These are phyloP conservation scores for Butyriboletus loyo DNA, from an alignment of 768 basidiomycete species.

Conservation along the genomic window DNA sequence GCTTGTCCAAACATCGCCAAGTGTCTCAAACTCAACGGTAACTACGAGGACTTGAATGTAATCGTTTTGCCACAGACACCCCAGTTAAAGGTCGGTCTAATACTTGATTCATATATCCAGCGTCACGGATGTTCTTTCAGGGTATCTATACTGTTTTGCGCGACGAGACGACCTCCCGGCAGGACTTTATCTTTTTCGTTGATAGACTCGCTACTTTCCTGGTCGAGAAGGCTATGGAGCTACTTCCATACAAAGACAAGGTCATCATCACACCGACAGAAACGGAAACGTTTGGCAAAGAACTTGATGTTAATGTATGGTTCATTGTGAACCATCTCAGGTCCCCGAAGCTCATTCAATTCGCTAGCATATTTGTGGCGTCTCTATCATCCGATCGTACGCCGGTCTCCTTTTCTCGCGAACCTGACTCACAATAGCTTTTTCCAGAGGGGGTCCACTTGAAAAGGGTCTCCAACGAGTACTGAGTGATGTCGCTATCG, in stretches of 20 bases:
- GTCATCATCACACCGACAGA: conserved; percentile 67
- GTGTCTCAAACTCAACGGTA: conserved; percentile 35
- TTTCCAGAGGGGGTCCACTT: conserved; percentile 76
- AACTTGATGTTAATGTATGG: conserved; percentile 57
- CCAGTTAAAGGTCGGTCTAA: conserved; percentile 65
- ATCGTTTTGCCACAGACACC: conserved; percentile 72
- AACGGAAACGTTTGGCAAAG: conserved; percentile 54
- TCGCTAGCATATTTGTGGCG: conserved; percentile 73
- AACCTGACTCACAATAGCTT: conserved; percentile 2
- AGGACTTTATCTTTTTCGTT: conserved; percentile 91
- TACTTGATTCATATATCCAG: not conserved
- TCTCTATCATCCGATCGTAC: conserved; percentile 85
- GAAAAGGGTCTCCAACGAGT: conserved; percentile 90
- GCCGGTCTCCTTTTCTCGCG: conserved; percentile 27
- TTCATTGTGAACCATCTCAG: not conserved
- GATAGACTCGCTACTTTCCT: conserved; percentile 84
- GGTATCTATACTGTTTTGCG: conserved; percentile 89
- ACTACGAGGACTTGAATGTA: conserved; percentile 49
- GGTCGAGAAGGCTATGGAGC: conserved; percentile 79
- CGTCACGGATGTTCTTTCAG: conserved; percentile 36
- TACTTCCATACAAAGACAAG: conserved; percentile 68
- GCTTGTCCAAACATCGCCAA: conserved; percentile 46
- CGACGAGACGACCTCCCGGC: conserved; percentile 61
- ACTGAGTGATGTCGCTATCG: conserved; percentile 80
- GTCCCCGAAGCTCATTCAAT: not conserved